phyloP scores from a whole-genome alignment of 1,284 basidiomycete species.

The Rhodotorula sp. region DNA sequence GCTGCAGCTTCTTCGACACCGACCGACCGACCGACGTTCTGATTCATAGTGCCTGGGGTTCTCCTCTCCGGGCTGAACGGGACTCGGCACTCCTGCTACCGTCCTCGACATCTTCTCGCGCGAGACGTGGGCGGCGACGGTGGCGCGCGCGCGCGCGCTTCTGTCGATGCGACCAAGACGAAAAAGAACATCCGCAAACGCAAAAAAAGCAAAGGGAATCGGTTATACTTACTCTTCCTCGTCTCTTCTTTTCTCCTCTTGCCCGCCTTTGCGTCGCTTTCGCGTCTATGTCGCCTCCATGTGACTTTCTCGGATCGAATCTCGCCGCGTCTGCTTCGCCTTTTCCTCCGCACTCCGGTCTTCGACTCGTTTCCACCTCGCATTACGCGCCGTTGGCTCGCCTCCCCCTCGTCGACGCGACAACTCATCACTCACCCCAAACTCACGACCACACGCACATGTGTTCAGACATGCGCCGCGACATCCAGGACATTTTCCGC shows the following conservation, averaged over 20 bases:
- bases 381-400: not conserved
- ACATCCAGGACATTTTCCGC: conserved; percentile 99
- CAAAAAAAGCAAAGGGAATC: too few species aligned
- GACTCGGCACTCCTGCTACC: too few species aligned
- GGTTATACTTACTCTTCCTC: conserved; percentile 39
- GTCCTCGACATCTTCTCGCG: too few species aligned
- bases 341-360: not conserved
- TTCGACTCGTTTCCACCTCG: not conserved
- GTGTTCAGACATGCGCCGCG: conserved; percentile 94
- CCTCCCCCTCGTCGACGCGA: not conserved
- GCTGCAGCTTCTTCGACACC: not conserved
- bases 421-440: not conserved
- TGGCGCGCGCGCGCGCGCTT: too few species aligned
- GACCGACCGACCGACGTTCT: too few species aligned
- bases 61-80: too few species aligned
- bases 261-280: conserved; percentile 21
- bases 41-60: too few species aligned
- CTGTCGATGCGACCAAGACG: too few species aligned
- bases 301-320: not conserved
- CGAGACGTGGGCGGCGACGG: too few species aligned
- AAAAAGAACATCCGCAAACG: too few species aligned
- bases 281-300: too few species aligned
- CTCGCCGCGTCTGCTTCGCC: not conserved
- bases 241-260: conserved; percentile 52
- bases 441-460: not conserved